Conservation (phyloP, 495 filamentous ascomycete genomes). For the Penicillium herquei region DNA sequence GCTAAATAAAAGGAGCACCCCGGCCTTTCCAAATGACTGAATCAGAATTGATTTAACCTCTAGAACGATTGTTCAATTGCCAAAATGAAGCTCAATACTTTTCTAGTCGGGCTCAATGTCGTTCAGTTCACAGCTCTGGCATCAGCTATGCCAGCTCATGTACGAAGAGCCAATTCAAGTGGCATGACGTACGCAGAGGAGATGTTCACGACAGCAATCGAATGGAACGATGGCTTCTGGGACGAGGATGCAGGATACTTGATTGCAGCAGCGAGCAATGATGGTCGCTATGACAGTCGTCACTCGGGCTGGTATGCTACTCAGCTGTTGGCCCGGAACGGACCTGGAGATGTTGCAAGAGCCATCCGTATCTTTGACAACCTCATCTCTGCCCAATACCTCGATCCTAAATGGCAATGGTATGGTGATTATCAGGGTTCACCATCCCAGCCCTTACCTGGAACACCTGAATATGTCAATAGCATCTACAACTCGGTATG, state of each 20-base stretch:
- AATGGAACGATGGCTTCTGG: conserved; percentile 22
- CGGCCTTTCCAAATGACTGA: too few species aligned
- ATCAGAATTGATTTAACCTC: too few species aligned
- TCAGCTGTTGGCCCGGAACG: conserved; percentile 38
- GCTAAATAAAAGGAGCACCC: too few species aligned
- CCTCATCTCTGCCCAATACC: conserved; percentile 37
- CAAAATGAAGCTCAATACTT: background rate
- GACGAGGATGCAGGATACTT: conserved; percentile 17
- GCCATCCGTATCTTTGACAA: conserved; percentile 39
- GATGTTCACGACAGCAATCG: conserved; percentile 22
- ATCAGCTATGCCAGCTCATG: conserved; percentile 4
- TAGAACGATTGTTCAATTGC: too few species aligned
- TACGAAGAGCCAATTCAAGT: background rate
- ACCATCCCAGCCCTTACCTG: conserved; percentile 39
- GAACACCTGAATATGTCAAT: conserved; percentile 30
- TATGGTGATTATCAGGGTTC: conserved; percentile 40
- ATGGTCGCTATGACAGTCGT: conserved; percentile 30
- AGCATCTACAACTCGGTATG: conserved; percentile 20
- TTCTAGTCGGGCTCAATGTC: background rate
- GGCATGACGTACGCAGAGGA: conserved; percentile 7
- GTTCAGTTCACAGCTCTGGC: background rate
- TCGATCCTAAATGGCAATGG: conserved; percentile 35
- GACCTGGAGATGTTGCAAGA: conserved; percentile 29
- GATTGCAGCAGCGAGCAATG: conserved; percentile 9
- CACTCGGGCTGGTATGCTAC: conserved; percentile 40